Conservation (phyloP, 108 stramenopile genomes). For the Aureococcus anophagefferens region DNA sequence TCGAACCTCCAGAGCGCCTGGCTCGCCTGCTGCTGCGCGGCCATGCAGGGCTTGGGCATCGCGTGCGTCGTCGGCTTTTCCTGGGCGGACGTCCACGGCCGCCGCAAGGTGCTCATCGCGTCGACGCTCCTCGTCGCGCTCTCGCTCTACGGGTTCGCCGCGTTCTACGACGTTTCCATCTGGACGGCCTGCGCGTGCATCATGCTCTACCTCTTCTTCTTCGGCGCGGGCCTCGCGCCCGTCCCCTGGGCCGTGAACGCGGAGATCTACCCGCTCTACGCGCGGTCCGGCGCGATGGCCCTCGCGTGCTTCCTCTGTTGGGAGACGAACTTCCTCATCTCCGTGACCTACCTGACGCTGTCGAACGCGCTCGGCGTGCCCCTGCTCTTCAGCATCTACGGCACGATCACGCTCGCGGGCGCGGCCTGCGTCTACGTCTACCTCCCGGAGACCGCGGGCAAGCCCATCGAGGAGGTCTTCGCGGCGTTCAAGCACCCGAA, state of each 20-base stretch:
- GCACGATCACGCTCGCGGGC: constrained; percentile 21
- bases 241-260: constrained; percentile 75
- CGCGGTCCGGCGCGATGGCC: constrained; percentile 52
- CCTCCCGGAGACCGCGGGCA: constrained; percentile 74
- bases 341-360: constrained; percentile 43
- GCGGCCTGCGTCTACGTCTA: constrained; percentile 38
- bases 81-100: neutral
- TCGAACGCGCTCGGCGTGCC: constrained; percentile 72
- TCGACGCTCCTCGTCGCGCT: neutral
- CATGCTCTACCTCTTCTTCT: constrained; percentile 62
- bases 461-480: constrained; percentile 64
- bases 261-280: constrained; percentile 65
- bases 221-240: constrained; percentile 69
- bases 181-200: constrained; percentile 47
- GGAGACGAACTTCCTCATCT: constrained; percentile 62
- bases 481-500: too few relatives aligned
- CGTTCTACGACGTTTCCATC: neutral
- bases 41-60: neutral
- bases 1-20: constrained; percentile 6
- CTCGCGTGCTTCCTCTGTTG: constrained; percentile 61
- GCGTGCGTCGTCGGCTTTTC: neutral
- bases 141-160: neutral
- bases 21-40: neutral
- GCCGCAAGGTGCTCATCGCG: neutral
- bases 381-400: constrained; percentile 37